These are phyloP conservation scores for Anthracocystis setariae DNA, from an alignment of 1,284 basidiomycete species.

Conservation along the genomic window DNA sequence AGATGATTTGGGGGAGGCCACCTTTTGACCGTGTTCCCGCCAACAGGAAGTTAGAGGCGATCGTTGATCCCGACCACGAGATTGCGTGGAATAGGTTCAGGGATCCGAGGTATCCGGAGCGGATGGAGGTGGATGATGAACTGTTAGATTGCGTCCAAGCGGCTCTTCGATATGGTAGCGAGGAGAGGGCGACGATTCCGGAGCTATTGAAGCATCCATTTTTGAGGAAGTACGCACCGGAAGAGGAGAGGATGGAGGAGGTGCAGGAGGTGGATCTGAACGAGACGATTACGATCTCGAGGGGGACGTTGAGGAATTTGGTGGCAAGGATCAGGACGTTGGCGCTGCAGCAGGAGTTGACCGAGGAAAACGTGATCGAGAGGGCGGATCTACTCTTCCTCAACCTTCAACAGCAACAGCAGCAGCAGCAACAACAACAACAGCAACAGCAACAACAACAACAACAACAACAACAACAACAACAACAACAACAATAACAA, in stretches of 20 bases:
- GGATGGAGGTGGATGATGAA: constrained; percentile 73
- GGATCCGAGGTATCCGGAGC: constrained; percentile 71
- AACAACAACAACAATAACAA: constrained; percentile 37
- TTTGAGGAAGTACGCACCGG: constrained; percentile 50
- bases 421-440: constrained; percentile 18
- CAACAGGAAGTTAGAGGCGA: constrained; percentile 88
- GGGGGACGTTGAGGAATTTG: constrained; percentile 48
- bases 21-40: constrained; percentile 88
- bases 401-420: constrained; percentile 41
- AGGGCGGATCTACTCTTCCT: constrained; percentile 51
- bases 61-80: constrained; percentile 77
- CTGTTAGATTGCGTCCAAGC: constrained; percentile 79
- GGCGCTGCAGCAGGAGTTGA: constrained; percentile 55
- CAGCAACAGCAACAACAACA: too few relatives aligned
- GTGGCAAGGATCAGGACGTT: constrained; percentile 50
- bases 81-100: constrained; percentile 81
- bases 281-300: constrained; percentile 51
- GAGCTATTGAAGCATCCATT: constrained; percentile 71
- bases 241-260: constrained; percentile 17
- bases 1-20: constrained; percentile 92
- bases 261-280: constrained; percentile 16
- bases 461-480: too few relatives aligned
- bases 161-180: constrained; percentile 79
- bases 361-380: constrained; percentile 55
- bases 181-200: constrained; percentile 83